These are phyloP conservation scores for Niveomyces coronatus DNA, from an alignment of 2,329 filamentous ascomycete species.

Conservation along the genomic window DNA sequence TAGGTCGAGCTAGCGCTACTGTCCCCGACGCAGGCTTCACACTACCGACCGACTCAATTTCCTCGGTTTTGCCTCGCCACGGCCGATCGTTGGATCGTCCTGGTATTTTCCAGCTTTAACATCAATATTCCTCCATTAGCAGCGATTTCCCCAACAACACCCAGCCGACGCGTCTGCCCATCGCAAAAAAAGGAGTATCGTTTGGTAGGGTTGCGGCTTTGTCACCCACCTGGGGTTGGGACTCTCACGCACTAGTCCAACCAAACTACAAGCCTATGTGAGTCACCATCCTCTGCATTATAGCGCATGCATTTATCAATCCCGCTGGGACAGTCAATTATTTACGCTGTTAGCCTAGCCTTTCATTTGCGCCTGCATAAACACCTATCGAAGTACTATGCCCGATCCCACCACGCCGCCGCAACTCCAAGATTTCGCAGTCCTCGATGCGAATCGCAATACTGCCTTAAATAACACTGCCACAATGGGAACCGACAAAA, in stretches of 20 bases:
- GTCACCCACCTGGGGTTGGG: slow-evolving; percentile 7
- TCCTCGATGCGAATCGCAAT: slow-evolving; percentile 24
- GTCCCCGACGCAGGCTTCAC: too few relatives aligned
- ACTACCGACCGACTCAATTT: too few relatives aligned
- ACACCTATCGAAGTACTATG: slow-evolving; percentile 17
- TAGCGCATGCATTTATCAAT: background rate
- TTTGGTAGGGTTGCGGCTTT: slow-evolving; percentile 7
- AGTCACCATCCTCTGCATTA: slow-evolving; percentile 1
- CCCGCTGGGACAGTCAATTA: background rate
- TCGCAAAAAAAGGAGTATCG: too few relatives aligned
- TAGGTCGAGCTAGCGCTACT: too few relatives aligned
- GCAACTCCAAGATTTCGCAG: slow-evolving; percentile 15
- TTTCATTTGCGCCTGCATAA: background rate
- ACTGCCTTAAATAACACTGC: slow-evolving; percentile 20
- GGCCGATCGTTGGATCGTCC: too few relatives aligned
- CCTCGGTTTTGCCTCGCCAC: too few relatives aligned
- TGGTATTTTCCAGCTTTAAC: too few relatives aligned
- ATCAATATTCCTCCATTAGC: too few relatives aligned
- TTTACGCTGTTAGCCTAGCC: background rate
- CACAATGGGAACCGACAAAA: slow-evolving; percentile 32
- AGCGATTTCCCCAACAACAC: too few relatives aligned
- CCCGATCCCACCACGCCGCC: slow-evolving; percentile 21
- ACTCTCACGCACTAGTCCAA: slow-evolving; percentile 7
- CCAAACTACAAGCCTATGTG: slow-evolving; percentile 7
- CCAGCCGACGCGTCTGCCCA: too few relatives aligned